A percentile compares a stretch with the other conserved stretches of the same genome.
Conservation (phyloP, 441 rosid genomes). For the Erodium trifolium region DNA sequence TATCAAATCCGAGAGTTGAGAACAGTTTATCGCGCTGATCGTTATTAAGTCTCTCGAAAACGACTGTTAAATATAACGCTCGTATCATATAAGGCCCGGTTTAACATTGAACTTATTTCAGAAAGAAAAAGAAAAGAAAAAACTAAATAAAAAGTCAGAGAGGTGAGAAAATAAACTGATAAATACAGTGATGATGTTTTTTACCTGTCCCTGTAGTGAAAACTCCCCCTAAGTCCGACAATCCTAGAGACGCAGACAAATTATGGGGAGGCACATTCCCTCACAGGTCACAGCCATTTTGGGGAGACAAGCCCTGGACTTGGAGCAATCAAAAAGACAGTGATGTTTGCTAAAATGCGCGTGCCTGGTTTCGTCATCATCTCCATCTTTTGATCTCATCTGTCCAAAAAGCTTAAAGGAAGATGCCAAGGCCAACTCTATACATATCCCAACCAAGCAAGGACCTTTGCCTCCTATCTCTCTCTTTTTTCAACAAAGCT, state of each 20-base stretch:
- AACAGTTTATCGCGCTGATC: too few species aligned
- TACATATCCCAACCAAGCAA: background rate
- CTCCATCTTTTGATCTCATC: constrained; percentile 17
- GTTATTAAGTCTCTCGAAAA: too few species aligned
- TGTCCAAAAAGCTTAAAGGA: background rate
- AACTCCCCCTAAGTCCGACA: background rate
- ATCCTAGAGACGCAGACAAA: background rate
- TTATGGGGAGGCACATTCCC: background rate
- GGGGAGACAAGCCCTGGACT: constrained; percentile 17
- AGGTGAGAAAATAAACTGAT: too few species aligned
- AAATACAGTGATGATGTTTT: background rate
- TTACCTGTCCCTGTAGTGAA: background rate
- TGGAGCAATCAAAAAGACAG: background rate
- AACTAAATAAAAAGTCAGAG: too few species aligned
- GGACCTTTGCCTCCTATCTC: background rate
- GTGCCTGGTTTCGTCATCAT: constrained; percentile 36
- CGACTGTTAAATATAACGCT: too few species aligned
- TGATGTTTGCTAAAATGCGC: constrained; percentile 26
- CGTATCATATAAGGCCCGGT: too few species aligned
- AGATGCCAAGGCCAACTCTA: background rate
- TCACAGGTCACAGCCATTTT: too few species aligned
- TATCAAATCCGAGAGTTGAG: too few species aligned
- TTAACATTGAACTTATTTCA: too few species aligned
- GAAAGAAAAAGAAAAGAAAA: too few species aligned
- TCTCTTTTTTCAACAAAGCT: too few species aligned